phyloP scores from a whole-genome alignment of 2,329 filamentous ascomycete species.

The Alternaria viburni region DNA sequence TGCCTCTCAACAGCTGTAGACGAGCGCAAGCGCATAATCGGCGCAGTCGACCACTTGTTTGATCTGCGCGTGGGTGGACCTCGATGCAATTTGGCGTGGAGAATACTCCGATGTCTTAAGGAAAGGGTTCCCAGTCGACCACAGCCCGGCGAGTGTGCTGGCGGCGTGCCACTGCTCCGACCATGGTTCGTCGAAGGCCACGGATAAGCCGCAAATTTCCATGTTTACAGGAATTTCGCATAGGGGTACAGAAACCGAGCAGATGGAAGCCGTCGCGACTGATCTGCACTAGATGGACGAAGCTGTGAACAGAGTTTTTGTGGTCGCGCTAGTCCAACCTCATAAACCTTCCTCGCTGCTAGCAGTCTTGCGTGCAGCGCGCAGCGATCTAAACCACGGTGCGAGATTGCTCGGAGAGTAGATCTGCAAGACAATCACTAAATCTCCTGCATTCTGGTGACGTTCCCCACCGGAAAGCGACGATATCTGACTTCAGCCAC shows the following conservation, averaged over 20 bases:
- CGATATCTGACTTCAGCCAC: constrained; percentile 6
- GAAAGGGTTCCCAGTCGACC: constrained; percentile 9
- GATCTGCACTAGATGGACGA: not conserved
- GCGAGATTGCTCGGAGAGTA: constrained; percentile 1
- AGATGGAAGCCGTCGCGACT: not conserved
- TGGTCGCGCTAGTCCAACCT: not conserved
- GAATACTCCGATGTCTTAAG: constrained; percentile 11
- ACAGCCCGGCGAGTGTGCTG: not conserved
- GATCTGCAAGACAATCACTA: not conserved
- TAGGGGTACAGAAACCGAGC: not conserved
- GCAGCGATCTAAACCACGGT: constrained; percentile 1
- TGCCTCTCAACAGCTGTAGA: constrained; percentile 6
- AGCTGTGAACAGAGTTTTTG: not conserved
- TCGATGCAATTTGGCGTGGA: constrained; percentile 7
- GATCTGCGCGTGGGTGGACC: constrained; percentile 30
- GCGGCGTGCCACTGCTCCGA: not conserved
- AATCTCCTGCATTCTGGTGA: constrained; percentile 5
- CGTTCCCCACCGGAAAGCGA: not conserved
- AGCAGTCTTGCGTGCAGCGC: constrained; percentile 2
- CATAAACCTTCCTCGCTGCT: not conserved
- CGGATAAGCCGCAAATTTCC: not conserved
- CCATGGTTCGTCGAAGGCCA: not conserved
- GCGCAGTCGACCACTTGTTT: constrained; percentile 8
- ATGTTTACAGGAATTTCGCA: not conserved
- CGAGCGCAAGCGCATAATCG: constrained; percentile 4